Conservation (phyloP, 208 protist genomes). For the Leishmania guyanensis region DNA sequence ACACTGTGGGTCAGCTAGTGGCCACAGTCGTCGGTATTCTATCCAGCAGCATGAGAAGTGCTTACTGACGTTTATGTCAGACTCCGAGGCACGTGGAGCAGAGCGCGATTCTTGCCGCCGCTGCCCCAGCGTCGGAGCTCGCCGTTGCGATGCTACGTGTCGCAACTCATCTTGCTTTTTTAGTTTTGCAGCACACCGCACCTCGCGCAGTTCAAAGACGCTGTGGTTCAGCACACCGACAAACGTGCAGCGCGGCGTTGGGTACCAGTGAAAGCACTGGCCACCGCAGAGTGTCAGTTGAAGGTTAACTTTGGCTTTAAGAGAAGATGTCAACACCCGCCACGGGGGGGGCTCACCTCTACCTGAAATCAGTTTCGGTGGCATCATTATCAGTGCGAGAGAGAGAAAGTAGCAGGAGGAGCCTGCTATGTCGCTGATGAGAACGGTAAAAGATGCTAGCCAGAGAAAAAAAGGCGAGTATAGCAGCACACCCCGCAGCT, state of each 20-base stretch:
- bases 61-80: not conserved
- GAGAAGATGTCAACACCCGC: constrained; percentile 36
- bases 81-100: constrained; percentile 5
- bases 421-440: not conserved
- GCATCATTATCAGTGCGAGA: not conserved
- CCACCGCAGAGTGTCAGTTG: constrained; percentile 65
- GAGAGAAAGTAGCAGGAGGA: not conserved
- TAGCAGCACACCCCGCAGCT: not conserved
- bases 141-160: not conserved
- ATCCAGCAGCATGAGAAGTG: constrained; percentile 14
- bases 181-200: constrained; percentile 1
- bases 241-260: constrained; percentile 45
- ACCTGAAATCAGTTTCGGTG: not conserved
- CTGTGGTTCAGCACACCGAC: constrained; percentile 45
- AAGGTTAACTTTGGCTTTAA: constrained; percentile 39
- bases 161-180: not conserved
- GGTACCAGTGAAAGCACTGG: constrained; percentile 81
- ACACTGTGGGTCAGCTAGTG: not conserved
- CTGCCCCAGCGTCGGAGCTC: too few species aligned
- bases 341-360: constrained; percentile 11
- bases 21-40: constrained; percentile 19
- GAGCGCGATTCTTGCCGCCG: not conserved
- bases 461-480: not conserved
- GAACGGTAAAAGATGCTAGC: not conserved
- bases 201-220: constrained; percentile 57